phyloP scores from a whole-genome alignment of 352 stramenopile species.

The Peronosclerospora sorghi region DNA sequence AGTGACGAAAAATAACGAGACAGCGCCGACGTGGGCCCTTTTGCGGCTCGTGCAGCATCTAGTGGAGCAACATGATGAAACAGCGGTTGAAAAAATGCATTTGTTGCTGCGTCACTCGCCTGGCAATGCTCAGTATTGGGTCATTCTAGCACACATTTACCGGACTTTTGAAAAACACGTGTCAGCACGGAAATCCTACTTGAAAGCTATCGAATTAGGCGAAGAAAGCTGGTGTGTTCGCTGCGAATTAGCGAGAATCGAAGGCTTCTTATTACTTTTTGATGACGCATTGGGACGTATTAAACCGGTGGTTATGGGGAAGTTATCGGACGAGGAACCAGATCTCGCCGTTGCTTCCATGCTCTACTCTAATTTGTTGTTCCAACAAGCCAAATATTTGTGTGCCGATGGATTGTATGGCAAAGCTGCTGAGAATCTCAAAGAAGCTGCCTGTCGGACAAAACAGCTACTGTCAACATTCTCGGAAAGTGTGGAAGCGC shows the following conservation, averaged over 20 bases:
- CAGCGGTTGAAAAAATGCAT: slow-evolving; percentile 57
- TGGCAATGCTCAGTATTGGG: slow-evolving; percentile 51
- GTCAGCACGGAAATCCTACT: slow-evolving; percentile 69
- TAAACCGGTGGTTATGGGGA: slow-evolving; percentile 24
- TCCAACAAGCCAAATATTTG: slow-evolving; percentile 66
- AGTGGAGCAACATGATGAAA: slow-evolving; percentile 53
- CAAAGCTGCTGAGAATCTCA: slow-evolving; percentile 45
- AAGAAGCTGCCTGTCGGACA: slow-evolving; percentile 47
- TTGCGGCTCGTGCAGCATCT: slow-evolving; percentile 60
- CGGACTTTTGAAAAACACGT: slow-evolving; percentile 69
- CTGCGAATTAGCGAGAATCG: slow-evolving; percentile 70
- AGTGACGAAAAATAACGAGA: slow-evolving; percentile 41
- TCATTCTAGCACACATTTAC: slow-evolving; percentile 70
- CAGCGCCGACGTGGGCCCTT: slow-evolving; percentile 62
- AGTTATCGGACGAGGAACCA: slow-evolving; percentile 9
- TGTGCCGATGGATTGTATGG: slow-evolving; percentile 69
- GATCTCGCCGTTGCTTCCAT: slow-evolving; percentile 33
- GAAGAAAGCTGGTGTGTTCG: slow-evolving; percentile 55
- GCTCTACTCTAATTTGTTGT: slow-evolving; percentile 59
- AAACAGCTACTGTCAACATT: slow-evolving; percentile 20
- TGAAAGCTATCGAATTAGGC: slow-evolving; percentile 62
- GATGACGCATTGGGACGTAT: slow-evolving; percentile 62
- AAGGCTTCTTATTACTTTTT: slow-evolving; percentile 56
- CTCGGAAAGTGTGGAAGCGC: slow-evolving; percentile 23
- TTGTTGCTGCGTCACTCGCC: slow-evolving; percentile 65